These are phyloP conservation scores for Cryphonectria japonica DNA, from an alignment of 2,329 filamentous ascomycete species.

Conservation along the genomic window DNA sequence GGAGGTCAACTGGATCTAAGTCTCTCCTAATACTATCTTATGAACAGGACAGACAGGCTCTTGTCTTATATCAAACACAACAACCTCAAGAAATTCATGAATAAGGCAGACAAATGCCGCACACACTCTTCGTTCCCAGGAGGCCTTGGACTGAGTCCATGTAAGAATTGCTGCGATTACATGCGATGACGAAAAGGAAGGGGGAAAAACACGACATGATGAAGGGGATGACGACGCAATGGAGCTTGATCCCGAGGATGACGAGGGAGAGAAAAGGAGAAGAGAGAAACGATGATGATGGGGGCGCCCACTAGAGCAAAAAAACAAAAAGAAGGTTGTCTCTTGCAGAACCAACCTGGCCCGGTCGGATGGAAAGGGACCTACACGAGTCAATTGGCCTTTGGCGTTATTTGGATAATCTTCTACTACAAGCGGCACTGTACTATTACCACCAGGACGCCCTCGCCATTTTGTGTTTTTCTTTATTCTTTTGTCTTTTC, in stretches of 20 bases:
- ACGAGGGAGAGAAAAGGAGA: not conserved
- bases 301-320: not conserved
- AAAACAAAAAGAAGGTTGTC: not conserved
- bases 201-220: not conserved
- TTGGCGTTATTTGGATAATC: constrained; percentile 26
- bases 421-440: constrained; percentile 10
- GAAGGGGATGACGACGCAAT: not conserved
- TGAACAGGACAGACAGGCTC: constrained; percentile 12
- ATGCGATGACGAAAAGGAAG: constrained; percentile 3
- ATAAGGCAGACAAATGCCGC: constrained; percentile 5
- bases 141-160: constrained; percentile 24
- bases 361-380: not conserved
- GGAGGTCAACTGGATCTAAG: constrained; percentile 28
- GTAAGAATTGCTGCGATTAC: constrained; percentile 12
- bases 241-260: not conserved
- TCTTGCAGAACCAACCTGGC: not conserved
- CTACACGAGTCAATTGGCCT: constrained; percentile 13
- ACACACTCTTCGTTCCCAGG: constrained; percentile 12
- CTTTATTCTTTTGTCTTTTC: not conserved
- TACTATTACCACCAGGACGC: not conserved
- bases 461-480: not conserved
- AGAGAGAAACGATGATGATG: not conserved
- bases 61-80: not conserved
- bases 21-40: constrained; percentile 10
- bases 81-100: not conserved